Evolutionary conservation across 2,329 filamentous ascomycete species (phyloP), one percentile per base, ranked within the genome.

Genomic region (Botrytis squamosa): DNA sequence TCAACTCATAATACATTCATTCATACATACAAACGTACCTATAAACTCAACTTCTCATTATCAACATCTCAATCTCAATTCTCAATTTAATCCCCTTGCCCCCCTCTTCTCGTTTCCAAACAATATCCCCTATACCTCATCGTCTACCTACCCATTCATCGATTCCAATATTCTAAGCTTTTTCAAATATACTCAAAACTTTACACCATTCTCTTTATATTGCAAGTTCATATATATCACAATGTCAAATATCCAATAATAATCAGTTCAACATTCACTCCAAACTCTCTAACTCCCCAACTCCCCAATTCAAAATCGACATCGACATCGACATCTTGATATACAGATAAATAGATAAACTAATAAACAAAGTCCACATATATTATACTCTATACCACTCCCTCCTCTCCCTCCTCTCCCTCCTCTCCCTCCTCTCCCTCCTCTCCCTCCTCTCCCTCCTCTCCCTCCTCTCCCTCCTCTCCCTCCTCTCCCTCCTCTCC

Each of bases 111-210:
- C 49, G 0, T 25, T 49, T 52, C 49, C 12, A n/a, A 16, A n/a
- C 49, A 52, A n/a, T 4, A 52, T n/a, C 5, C 25, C 25, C 25
- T n/a, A n/a, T 6, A 16, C 38, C 38, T 7, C 14, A 18, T 18
- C 20, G 1, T 52, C 25, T n/a, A n/a, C 49, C 49, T 52, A n/a
- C 25, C 12, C 49, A 52, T 52, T 2, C 49, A n/a, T 52, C 49
- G n/a, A n/a, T 3, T 52, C 2, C 12, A n/a, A 16, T 3, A 16
- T 52, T 52, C 12, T 25, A n/a, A 16, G 0, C 12, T 16, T n/a
- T 16, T n/a, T n/a, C 10, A n/a, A 14, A n/a, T 3, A 16, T 16
- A 16, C 5, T 12, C 12, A n/a, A 6, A 0, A 52, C 12, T 3
- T 3, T 25, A 16, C 10, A 52, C 4, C 12, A 52, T 6, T 5